Evolutionary conservation across 495 filamentous ascomycete genomes (phyloP), one percentile per base, ranked within the genome.

Genomic region (Talaromyces proteolyticus): DNA sequence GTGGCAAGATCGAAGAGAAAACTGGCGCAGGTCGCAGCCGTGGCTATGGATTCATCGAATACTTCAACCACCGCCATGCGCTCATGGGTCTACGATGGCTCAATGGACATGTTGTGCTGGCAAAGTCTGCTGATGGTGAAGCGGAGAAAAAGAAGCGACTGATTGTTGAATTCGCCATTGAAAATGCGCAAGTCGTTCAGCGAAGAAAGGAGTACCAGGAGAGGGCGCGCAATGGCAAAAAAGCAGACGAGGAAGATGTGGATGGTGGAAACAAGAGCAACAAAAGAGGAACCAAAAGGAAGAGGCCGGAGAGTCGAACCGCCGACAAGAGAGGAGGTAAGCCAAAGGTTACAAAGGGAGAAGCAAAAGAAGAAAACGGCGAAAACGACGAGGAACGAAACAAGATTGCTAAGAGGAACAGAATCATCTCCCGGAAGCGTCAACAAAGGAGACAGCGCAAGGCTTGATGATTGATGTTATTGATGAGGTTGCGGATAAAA

Each of bases 21-120:
- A 77, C 64, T 50, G 86, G 87, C 3, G 89, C 81, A 18, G 90
- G 93, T 34, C 78, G 90, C 60, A 89, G 85, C 54, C 75, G 91
- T 59, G 94, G 93, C 19, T 99, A 99, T 63, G 93, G 94, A 10
- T 99, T 99, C 67, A 87, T 99, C 50, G 93, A 99, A 66, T 99
- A 96, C 70, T 87, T 81, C 51, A 91, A 87, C 24, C 93, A 99
- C 57, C 85, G 93, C 23, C 89, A 86, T 72, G 94, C 94, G 22
- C 72, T 99, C 21, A 97, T 97, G 93, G 93, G 91, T 17, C 70
- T 99, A 51, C 72, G 93, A 24, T 96, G 87, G 84, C 70, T 99
- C 26, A 99, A 99, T 60, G 89, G 91, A 0, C 87, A 92, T 57
- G 76, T 83, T 2, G 67, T 88, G n/a, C 62, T 65, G 19, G 56